phyloP scores from a whole-genome alignment of 495 filamentous ascomycete species.

The Penicillium arizonense region DNA sequence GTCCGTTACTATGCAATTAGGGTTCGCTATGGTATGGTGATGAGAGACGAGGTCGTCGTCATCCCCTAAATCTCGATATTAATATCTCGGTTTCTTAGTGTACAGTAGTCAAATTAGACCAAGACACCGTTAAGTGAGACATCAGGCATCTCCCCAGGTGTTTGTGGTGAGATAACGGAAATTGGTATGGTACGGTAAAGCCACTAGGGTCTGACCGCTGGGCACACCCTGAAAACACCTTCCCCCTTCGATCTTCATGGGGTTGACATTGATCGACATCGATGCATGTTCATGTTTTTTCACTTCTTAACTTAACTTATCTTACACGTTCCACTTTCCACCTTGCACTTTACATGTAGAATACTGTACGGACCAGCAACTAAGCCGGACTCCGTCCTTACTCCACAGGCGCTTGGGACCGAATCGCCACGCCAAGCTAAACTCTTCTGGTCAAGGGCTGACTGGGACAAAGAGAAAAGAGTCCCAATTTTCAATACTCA shows the following conservation, averaged over 20 bases:
- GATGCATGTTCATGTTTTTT: too few species aligned
- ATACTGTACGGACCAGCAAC: too few species aligned
- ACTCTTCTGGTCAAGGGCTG: neutral
- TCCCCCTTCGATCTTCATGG: too few species aligned
- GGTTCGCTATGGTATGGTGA: neutral
- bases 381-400: too few species aligned
- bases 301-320: too few species aligned
- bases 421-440: neutral
- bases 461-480: neutral
- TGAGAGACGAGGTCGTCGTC: neutral
- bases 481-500: slow-evolving; percentile 1
- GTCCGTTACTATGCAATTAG: neutral
- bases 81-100: neutral
- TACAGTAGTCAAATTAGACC: neutral
- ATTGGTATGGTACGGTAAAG: neutral
- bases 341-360: neutral
- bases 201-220: neutral
- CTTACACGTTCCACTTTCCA: neutral
- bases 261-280: too few species aligned
- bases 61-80: neutral
- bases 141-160: slow-evolving; percentile 1
- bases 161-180: neutral
- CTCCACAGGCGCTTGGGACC: too few species aligned
- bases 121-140: slow-evolving; percentile 1
- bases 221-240: too few species aligned